Evolutionary conservation across 306 rosid species (phyloP), one percentile per base, ranked within the genome.

Genomic region (Cucumis melo): DNA sequence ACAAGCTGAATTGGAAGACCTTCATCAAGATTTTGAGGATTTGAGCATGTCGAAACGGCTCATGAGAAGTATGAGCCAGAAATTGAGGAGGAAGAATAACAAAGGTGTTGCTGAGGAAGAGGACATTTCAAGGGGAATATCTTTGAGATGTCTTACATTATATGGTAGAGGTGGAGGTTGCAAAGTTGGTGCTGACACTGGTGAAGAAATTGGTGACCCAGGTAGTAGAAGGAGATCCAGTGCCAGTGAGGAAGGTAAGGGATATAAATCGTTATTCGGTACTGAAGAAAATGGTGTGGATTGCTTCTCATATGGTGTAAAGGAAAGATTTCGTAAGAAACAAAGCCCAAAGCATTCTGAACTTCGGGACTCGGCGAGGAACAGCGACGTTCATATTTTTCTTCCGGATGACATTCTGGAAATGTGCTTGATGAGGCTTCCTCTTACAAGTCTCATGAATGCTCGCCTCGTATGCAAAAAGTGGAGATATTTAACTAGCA

Each of bases 391-490:
- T 89, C 89, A 90, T 73, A 66, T 90, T 55, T 92, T 95, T 89
- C 97, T 95, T 81, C 98, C 99, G 0, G 98, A 95, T 83, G 99
- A 95, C 81, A 87, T 95, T 83, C 86, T 95, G 81, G 98, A 92
- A 85, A 86, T 90, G 96, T 95, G 99, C 86, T 87, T 95, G 86
- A 88, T 92, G 78, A 88, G 96, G 90, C 99, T 95, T 66, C 98
- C 99, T 0, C 76, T 92, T 78, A 84, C 88, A 3, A 87, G 91
- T 86, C 92, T 95, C 79, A 92, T 92, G 98, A 92, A 91, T 78
- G 96, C 99, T 2, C 97, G 99, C 24, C 98, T 95, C 74, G 99
- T 95, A 70, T 95, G 99, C 89, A 95, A 85, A 85, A 95, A 90
- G 74, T 95, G 99, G 99, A 87, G 89, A 83, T 80, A 86, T 82